Evolutionary conservation across 176 grass and related monocot species (phyloP).

Genomic region (Panicum miliaceum): DNA sequence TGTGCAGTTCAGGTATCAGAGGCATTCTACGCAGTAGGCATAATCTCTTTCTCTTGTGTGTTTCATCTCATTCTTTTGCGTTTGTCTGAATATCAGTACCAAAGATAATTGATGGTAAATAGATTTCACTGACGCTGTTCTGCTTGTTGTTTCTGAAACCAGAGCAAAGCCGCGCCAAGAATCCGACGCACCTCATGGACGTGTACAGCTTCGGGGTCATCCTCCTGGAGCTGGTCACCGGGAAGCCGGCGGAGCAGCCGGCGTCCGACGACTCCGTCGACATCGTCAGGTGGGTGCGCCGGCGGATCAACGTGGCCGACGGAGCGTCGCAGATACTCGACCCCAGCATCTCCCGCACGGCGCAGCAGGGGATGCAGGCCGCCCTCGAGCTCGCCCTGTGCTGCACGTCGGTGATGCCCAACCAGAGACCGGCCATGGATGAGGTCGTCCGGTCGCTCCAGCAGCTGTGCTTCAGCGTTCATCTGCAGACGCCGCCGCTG

Average conservation of each 20-base stretch:
- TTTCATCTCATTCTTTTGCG: not conserved
- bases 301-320: constrained; percentile 58
- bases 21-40: too few species aligned
- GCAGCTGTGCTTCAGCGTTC: not conserved
- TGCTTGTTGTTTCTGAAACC: constrained; percentile 24
- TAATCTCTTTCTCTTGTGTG: too few species aligned
- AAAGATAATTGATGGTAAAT: not conserved
- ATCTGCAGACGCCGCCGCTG: not conserved
- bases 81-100: not conserved
- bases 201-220: constrained; percentile 84
- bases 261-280: constrained; percentile 50
- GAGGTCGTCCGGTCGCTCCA: constrained; percentile 57
- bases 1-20: not conserved
- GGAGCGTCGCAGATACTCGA: constrained; percentile 52
- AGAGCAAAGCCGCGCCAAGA: constrained; percentile 64
- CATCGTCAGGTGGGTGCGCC: constrained; percentile 69
- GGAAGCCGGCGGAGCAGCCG: constrained; percentile 62
- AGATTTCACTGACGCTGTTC: constrained; percentile 9
- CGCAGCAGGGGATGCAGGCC: constrained; percentile 52
- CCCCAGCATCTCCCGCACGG: constrained; percentile 36
- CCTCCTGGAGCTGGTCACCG: constrained; percentile 75
- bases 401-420: constrained; percentile 73
- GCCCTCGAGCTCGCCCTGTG: constrained; percentile 62
- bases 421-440: constrained; percentile 66
- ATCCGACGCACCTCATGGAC: constrained; percentile 67